These are phyloP conservation scores for Moesziomyces globuligerus DNA, from an alignment of 1,284 basidiomycete species.

Conservation along the genomic window DNA sequence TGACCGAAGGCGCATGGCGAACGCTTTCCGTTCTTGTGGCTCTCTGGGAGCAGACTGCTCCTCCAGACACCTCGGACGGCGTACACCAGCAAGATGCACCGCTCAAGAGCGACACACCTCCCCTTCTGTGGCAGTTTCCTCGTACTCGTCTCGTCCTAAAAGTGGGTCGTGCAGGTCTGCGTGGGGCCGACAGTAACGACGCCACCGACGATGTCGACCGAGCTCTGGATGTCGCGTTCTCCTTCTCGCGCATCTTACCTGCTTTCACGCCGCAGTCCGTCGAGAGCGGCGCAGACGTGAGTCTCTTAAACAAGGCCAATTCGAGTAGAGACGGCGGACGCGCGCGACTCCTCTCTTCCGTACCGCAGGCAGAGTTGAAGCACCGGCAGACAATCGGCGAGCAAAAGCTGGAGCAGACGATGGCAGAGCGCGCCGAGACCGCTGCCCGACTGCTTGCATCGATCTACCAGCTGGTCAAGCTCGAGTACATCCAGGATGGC, in stretches of 20 bases:
- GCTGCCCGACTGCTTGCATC: slow-evolving; percentile 24
- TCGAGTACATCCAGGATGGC: slow-evolving; percentile 7
- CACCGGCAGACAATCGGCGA: slow-evolving; percentile 19
- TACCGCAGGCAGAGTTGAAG: slow-evolving; percentile 27
- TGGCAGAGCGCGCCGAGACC: slow-evolving; percentile 23
- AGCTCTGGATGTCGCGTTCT: slow-evolving; percentile 38
- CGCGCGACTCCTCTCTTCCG: slow-evolving; percentile 16
- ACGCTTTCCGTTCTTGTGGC: slow-evolving; percentile 25
- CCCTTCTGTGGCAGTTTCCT: slow-evolving; percentile 39
- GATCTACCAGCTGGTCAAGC: slow-evolving; percentile 19
- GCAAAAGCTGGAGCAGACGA: slow-evolving; percentile 10
- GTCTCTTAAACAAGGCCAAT: slow-evolving; percentile 12
- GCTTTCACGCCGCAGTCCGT: slow-evolving; percentile 8
- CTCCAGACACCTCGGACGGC: background rate
- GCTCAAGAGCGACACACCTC: slow-evolving; percentile 4
- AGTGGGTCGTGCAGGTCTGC: background rate
- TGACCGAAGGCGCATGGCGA: slow-evolving; percentile 47
- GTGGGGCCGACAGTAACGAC: background rate
- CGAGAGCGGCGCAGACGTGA: slow-evolving; percentile 1
- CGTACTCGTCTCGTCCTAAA: slow-evolving; percentile 3
- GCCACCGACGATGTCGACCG: slow-evolving; percentile 23
- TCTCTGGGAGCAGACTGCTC: slow-evolving; percentile 24
- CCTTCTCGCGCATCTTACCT: slow-evolving; percentile 27
- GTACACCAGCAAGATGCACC: background rate
- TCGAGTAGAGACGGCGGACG: slow-evolving; percentile 10